phyloP scores from a whole-genome alignment of 1,139 yeast species.

The Suhomyces bokatorum region DNA sequence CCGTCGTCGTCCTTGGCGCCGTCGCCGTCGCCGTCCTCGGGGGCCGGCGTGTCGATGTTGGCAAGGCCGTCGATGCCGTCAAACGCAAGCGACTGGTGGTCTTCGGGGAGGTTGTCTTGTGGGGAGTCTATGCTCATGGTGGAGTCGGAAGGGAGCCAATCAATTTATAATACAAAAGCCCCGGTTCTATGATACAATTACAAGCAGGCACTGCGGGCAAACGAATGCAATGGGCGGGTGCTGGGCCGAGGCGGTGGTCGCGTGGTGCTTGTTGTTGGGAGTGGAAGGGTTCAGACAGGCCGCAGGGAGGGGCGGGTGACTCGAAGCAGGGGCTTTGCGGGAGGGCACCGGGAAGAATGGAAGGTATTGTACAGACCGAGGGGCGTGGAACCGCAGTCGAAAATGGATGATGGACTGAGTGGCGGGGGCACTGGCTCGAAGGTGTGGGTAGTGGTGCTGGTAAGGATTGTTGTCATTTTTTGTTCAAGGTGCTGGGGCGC shows the following conservation, averaged over 20 bases:
- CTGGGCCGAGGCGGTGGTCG: conserved; percentile 2
- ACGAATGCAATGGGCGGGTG: conserved; percentile 1
- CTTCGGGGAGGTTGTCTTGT: conserved; percentile 5
- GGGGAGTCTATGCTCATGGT: conserved; percentile 7
- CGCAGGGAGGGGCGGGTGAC: background rate
- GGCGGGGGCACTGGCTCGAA: conserved; percentile 7
- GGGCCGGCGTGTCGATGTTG: conserved; percentile 1
- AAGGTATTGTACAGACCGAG: conserved; percentile 2
- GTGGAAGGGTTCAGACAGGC: background rate
- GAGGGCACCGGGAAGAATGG: background rate
- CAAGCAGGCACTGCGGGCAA: conserved; percentile 5
- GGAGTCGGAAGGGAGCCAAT: conserved; percentile 1
- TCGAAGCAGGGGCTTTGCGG: background rate
- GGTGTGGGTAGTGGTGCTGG: conserved; percentile 5
- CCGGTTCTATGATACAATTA: conserved; percentile 7
- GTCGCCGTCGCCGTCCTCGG: background rate
- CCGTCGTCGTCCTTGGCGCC: conserved; percentile 1
- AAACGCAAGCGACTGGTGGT: conserved; percentile 6
- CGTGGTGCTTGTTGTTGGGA: conserved; percentile 4
- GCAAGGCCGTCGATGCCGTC: conserved; percentile 5
- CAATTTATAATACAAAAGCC: conserved; percentile 8
- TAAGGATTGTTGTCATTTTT: conserved; percentile 15
- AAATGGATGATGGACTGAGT: conserved; percentile 7
- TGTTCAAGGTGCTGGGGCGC: conserved; percentile 9
- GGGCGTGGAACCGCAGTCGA: conserved; percentile 5